Evolutionary conservation across 2,329 filamentous ascomycete genomes (phyloP), one percentile per base, ranked within the genome.

Genomic region (Diatrype stigma): DNA sequence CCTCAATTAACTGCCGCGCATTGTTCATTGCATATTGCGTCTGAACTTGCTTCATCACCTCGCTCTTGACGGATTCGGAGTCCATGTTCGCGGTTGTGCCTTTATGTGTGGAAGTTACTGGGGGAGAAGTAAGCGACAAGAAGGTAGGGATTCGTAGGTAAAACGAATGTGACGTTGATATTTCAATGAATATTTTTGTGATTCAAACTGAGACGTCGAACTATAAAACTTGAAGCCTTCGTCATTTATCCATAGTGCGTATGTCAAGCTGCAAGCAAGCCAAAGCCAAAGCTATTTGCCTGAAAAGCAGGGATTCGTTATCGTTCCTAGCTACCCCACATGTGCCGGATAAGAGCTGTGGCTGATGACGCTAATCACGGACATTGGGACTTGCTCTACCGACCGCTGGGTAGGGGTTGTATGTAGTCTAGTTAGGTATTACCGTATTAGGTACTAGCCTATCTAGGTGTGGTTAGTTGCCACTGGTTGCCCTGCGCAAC

Each of bases 1-100:
- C 87, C 70, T 86, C 80, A 62, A 92, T 88, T 61, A 92, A 75
- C 58, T 78, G 75, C 56, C 82, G 80, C 44, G 86, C 86, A 62
- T 91, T 91, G 62, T 74, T 77, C 60, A 88, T 74, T 68, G 83
- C 84, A 55, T 81, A 75, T 70, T 88, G 82, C 56, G 78, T 69
- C 66, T 80, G 78, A 57, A 88, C 74, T 68, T 87, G 82, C 70
- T 81, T 77, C 66, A 87, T 81, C 52, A 89, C 79, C 67, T 74
- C 77, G 70, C 79, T 73, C 74, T 83, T 86, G 67, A 80, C 72
- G 49, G 70, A 66, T 58, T 73, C 76, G 66, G 81, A 84, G 55
- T 83, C 78, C 82, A 84, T 85, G 51, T 59, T 67, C 57, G 60
- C 56, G 56, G 57, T 17, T 12, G 34, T n/a, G n/a, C n/a, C n/a